Evolutionary conservation across 148 eudicot species (phyloP), one percentile per base, ranked within the genome.

Genomic region (Diospyros lotus): DNA sequence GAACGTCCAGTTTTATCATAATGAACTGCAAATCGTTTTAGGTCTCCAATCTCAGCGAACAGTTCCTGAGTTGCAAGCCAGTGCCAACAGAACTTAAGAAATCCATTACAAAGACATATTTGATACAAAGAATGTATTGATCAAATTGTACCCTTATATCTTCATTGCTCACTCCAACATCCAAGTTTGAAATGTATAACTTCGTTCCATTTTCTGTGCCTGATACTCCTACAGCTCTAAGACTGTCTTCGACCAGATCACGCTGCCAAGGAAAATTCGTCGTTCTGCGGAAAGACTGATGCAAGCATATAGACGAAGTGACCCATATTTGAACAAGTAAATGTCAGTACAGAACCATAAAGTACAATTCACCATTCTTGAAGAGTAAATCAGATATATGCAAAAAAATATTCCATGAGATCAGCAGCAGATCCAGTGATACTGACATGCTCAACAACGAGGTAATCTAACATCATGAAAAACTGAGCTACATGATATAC

Each of bases 11-110:
- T 80, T 80, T 83, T 87, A 84, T 90, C 89, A 74, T 74, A 92
- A 77, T 92, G 98, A 78, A 94, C 80, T 62, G 95, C 97, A 87
- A 87, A 92, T 66, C 98, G 89, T 78, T 92, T 87, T 85, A 94
- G 87, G 81, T 86, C 92, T 75, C 98, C 98, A 62, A 94, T 83
- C 74, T 90, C 95, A 76, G 93, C 80, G 73, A 92, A 94, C 62
- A 94, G 95, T 79, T 92, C 97, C 98, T 94, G 98, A 81, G 69
- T 85, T 75, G 77, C 85, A 84, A 90, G 76, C 58, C 83, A 80
- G 68, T 69, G 77, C 80, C 81, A 77, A 76, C 53, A 68, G 42
- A 86, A 80, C 86, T 83, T 61, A 61, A 81, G 73, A 75, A 78
- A 84, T 82, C 74, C 80, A 73, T 76, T 74, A 77, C 68, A 82